These are phyloP conservation scores for Ceratocystis variospora DNA, from an alignment of 2,329 filamentous ascomycete genomes.

Conservation along the genomic window DNA sequence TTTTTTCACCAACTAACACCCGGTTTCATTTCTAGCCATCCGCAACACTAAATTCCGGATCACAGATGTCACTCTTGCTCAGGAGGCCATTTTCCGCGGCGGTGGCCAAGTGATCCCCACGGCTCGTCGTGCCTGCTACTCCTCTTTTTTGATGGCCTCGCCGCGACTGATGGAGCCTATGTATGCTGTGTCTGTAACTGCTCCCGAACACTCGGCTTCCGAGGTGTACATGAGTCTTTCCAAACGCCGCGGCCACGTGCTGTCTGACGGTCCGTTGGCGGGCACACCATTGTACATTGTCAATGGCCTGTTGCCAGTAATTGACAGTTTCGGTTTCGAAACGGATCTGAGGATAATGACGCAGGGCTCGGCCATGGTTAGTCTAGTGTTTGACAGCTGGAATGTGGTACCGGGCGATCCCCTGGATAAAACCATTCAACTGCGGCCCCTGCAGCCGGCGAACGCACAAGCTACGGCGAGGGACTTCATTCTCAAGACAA, in stretches of 20 bases:
- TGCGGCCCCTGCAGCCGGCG: conserved; percentile 76
- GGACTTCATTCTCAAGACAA: conserved; percentile 94
- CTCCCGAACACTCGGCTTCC: conserved; percentile 75
- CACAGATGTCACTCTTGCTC: conserved; percentile 74
- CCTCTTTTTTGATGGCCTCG: conserved; percentile 91
- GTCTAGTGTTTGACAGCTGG: conserved; percentile 91
- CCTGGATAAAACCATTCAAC: conserved; percentile 70
- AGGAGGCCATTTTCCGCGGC: conserved; percentile 85
- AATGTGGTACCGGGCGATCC: conserved; percentile 91
- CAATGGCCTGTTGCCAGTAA: conserved; percentile 81
- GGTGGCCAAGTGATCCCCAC: conserved; percentile 97
- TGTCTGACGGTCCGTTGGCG: conserved; percentile 86
- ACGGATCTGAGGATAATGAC: conserved; percentile 94
- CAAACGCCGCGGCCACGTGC: conserved; percentile 75
- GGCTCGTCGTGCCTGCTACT: conserved; percentile 82
- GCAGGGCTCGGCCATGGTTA: conserved; percentile 80
- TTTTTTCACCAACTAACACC: not conserved
- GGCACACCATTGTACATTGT: conserved; percentile 90
- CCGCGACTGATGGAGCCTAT: conserved; percentile 94
- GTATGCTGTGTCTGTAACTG: conserved; percentile 84
- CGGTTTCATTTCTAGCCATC: conserved; percentile 49
- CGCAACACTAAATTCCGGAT: conserved; percentile 97
- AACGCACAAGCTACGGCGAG: conserved; percentile 76
- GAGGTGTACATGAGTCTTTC: conserved; percentile 86
- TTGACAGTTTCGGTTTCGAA: conserved; percentile 96